phyloP scores from a whole-genome alignment of 2,329 filamentous ascomycete genomes.

The Cladophialophora carrionii region DNA sequence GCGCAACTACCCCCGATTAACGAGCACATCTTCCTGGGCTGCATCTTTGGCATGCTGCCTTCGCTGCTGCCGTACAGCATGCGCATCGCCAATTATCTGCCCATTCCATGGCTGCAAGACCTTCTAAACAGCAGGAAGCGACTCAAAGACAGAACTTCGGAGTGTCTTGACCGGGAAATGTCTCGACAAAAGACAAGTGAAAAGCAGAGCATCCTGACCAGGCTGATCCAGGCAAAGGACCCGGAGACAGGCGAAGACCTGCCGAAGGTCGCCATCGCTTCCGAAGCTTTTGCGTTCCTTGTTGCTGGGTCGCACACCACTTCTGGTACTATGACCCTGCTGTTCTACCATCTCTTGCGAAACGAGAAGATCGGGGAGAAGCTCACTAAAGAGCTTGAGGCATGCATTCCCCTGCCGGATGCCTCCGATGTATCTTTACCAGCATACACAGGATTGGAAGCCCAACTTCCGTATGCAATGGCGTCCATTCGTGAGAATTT shows the following conservation, averaged over 20 bases:
- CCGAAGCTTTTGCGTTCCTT: slow-evolving; percentile 35
- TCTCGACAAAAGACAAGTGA: slow-evolving; percentile 19
- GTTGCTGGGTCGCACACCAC: slow-evolving; percentile 48
- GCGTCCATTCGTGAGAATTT: slow-evolving; percentile 24
- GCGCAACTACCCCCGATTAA: slow-evolving; percentile 25
- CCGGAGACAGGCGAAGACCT: slow-evolving; percentile 23
- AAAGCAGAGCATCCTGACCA: slow-evolving; percentile 22
- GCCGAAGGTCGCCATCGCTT: slow-evolving; percentile 16
- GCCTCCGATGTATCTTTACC: background rate
- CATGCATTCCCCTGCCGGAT: background rate
- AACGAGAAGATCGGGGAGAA: slow-evolving; percentile 33
- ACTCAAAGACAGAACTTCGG: slow-evolving; percentile 18
- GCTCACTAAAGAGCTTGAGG: slow-evolving; percentile 17
- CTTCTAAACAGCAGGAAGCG: slow-evolving; percentile 20
- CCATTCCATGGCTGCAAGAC: slow-evolving; percentile 26
- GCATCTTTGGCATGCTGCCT: slow-evolving; percentile 25
- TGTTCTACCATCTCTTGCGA: slow-evolving; percentile 47
- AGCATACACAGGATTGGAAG: slow-evolving; percentile 24
- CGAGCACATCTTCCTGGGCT: slow-evolving; percentile 25
- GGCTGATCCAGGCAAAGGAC: slow-evolving; percentile 21
- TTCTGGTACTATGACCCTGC: slow-evolving; percentile 45
- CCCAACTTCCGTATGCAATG: slow-evolving; percentile 24
- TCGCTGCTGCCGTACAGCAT: slow-evolving; percentile 25
- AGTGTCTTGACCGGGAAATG: slow-evolving; percentile 12
- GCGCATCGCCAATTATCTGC: slow-evolving; percentile 9